These are phyloP conservation scores for Aspergillus cavernicola DNA, from an alignment of 495 filamentous ascomycete species.

Conservation along the genomic window DNA sequence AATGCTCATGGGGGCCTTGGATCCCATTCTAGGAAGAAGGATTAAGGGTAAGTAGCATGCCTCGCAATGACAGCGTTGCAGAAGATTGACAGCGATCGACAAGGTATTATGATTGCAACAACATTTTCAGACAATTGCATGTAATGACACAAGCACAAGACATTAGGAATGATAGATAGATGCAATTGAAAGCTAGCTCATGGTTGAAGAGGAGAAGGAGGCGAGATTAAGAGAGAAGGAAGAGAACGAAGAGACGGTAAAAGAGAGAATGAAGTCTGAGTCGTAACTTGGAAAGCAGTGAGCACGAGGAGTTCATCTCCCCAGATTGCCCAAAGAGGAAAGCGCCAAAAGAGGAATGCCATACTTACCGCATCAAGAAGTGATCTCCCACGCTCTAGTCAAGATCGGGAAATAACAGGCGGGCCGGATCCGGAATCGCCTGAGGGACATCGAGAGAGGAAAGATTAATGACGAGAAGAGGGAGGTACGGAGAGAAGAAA, in stretches of 20 bases:
- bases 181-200: not conserved
- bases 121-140: constrained; percentile 3
- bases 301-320: constrained; percentile 2
- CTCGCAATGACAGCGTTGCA: constrained; percentile 4
- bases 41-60: constrained; percentile 45
- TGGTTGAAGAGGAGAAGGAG: not conserved
- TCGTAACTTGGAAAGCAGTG: not conserved
- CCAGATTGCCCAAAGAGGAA: constrained; percentile 26
- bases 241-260: not conserved
- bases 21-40: constrained; percentile 36
- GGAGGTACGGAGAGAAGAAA: too few relatives aligned
- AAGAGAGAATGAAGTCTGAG: not conserved
- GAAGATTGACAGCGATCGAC: constrained; percentile 3
- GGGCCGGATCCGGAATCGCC: too few relatives aligned
- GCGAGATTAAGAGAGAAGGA: not conserved
- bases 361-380: constrained; percentile 14
- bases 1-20: constrained; percentile 38
- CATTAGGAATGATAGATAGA: not conserved
- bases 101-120: constrained; percentile 8
- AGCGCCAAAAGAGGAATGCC: constrained; percentile 12
- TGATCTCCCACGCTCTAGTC: constrained; percentile 11
- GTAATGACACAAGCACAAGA: constrained; percentile 11
- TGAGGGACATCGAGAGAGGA: too few relatives aligned
- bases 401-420: constrained; percentile 13
- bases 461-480: not conserved